Evolutionary conservation across 1,284 basidiomycete genomes (phyloP), one percentile per base, ranked within the genome.

Genomic region (Tylopilus sp.): DNA sequence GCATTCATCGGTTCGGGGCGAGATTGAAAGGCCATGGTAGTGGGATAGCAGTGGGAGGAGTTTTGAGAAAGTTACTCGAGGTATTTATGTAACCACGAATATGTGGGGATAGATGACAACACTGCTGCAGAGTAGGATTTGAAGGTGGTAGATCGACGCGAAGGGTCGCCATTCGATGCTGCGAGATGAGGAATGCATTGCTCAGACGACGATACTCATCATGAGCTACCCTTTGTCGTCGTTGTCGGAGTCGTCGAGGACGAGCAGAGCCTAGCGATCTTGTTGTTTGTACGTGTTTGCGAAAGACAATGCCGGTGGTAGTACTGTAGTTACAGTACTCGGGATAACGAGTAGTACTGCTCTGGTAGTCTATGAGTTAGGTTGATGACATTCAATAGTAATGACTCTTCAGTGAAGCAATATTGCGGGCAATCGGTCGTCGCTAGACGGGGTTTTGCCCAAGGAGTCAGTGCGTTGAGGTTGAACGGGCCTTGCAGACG

Each of bases 1-100:
- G 83, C 82, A 68, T 89, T 89, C 85, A 89, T 89, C 10, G 85
- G 82, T 68, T 87, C 83, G 30, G 77, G 73, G 28, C 71, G 59
- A 29, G 66, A 61, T 47, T 64, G 68, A 18, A 46, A 54, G n/a
- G 66, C 51, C 68, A 67, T 69, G 38, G 30, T 49, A 20, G 44
- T 21, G 15, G 31, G 31, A 36, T 28, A 17, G n/a, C 18, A 34
- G 24, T 21, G 21, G 21, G 21, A 24, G 3, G 6, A 24, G 21
- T 24, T 9, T 34, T 41, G 48, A 35, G 26, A 28, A 41, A 39
- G 38, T n/a, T 29, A n/a, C 9, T 46, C 10, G 20, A 40, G 57
- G 39, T 52, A 44, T 56, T 56, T 51, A 56, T 34, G 44, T 50
- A 21, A 44, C 46, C 26, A 56, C 38, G 48, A 52, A 41, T 52